Base-by-base conservation (phyloP, 1,284 basidiomycete species). In the Pterulicium gracile region DNA sequence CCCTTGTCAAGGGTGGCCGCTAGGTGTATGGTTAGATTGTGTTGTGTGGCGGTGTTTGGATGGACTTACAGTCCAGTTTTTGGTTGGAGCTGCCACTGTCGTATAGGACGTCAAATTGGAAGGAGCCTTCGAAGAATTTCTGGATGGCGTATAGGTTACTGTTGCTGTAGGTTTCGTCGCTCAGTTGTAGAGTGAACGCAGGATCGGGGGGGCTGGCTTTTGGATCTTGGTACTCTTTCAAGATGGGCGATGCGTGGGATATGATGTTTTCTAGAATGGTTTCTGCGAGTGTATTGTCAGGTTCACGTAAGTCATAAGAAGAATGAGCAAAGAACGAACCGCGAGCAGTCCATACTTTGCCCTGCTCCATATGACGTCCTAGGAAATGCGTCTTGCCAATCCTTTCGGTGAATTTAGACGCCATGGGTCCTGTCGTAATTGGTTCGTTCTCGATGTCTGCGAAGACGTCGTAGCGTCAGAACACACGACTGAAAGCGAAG, bases 91-190 rank as follows among this genome's bases (percentile, higher is more conserved):
- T 76, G 36, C 64, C 75, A 49, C 84, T 84, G 56, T 94, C 88
- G 57, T 81, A 94, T 60, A 85, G 83, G 17, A 94, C 72, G 54
- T 95, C 92, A 56, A 92, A 88, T 52, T 85, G 76, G 64, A 94
- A 95, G 45, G 79, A 70, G 3, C 88, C 88, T 13, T 88, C 79
- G 55, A 86, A 92, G 13, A 72, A 70, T 59, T 91, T 92, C 63
- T 97, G 93, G 23, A 94, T 70, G 3, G 86, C 90, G 58, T 75
- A 90, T 21, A 95, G 68, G 56, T 90, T 95, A 64, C 84, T 84
- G 19, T 73, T 74, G 4, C 75, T 72, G 43, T 80, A 75, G 4
- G 80, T 66, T 44, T 88, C 81, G 56, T 96, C 82, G 2, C 81
- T 73, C 3, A 97, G 67, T 32, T 81, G 79, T 13, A 94, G 69